Conservation (phyloP, 495 filamentous ascomycete species). For the Penicillium longicatenatum region DNA sequence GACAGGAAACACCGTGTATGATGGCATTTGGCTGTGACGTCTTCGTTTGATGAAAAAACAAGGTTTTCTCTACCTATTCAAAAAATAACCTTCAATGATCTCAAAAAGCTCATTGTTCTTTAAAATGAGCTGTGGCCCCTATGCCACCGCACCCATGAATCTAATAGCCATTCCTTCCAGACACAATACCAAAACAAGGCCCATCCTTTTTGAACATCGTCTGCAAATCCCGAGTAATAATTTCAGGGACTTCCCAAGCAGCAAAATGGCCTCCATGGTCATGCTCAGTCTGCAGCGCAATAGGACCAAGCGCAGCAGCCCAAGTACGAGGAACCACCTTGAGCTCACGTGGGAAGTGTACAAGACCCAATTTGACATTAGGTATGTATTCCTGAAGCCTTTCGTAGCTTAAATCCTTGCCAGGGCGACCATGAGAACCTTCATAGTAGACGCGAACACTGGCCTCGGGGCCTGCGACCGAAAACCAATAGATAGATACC, state of each 20-base stretch:
- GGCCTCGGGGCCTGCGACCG: conserved; percentile 56
- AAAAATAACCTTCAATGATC: too few species aligned
- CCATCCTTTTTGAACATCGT: conserved; percentile 56
- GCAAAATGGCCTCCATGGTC: conserved; percentile 64
- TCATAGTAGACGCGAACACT: conserved; percentile 65
- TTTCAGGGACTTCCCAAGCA: conserved; percentile 57
- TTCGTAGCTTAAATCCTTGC: conserved; percentile 13
- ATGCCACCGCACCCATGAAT: not conserved
- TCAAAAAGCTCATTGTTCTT: too few species aligned
- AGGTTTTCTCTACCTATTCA: too few species aligned
- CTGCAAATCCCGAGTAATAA: conserved; percentile 55
- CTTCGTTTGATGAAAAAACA: too few species aligned
- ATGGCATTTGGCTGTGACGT: too few species aligned
- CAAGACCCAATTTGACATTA: conserved; percentile 55
- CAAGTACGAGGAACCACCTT: conserved; percentile 51
- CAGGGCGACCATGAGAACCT: conserved; percentile 26
- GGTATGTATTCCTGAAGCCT: conserved; percentile 18
- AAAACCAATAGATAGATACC: conserved; percentile 65
- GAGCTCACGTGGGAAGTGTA: conserved; percentile 56
- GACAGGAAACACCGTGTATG: too few species aligned
- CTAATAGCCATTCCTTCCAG: conserved; percentile 32
- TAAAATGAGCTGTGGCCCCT: too few species aligned
- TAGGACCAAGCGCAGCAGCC: conserved; percentile 49
- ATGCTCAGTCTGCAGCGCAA: conserved; percentile 58
- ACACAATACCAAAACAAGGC: conserved; percentile 34